Evolutionary conservation across 2,329 filamentous ascomycete species (phyloP).

Genomic region (Aspergillus transmontanensis): DNA sequence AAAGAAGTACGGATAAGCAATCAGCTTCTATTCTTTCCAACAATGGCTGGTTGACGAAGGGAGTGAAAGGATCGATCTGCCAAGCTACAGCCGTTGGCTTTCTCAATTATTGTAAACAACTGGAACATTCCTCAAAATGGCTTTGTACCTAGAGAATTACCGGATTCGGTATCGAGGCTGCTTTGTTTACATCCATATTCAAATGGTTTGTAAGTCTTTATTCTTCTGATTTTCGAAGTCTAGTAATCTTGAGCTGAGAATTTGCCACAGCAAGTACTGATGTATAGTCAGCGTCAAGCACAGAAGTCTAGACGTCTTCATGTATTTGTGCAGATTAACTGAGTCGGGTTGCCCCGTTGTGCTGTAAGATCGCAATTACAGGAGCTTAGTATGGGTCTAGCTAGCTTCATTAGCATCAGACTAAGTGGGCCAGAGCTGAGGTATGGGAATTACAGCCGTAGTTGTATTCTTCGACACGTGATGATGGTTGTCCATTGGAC

Average conservation of each 20-base stretch:
- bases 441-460: constrained; percentile 1
- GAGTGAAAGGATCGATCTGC: neutral
- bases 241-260: neutral
- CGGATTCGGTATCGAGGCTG: neutral
- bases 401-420: constrained; percentile 3
- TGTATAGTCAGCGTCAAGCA: neutral
- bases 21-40: neutral
- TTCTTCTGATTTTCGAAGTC: neutral
- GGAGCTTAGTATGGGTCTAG: constrained; percentile 2
- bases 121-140: neutral
- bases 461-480: neutral
- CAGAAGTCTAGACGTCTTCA: neutral
- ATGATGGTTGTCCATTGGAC: neutral
- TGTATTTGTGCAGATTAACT: neutral
- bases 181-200: neutral
- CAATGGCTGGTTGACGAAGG: neutral
- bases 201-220: neutral
- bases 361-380: constrained; percentile 9
- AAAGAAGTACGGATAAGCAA: neutral
- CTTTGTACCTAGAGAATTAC: neutral
- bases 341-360: neutral
- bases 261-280: neutral
- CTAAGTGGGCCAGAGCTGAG: neutral
- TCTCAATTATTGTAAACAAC: neutral
- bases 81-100: too few species aligned